These are phyloP conservation scores for Colletotrichum zoysiae DNA, from an alignment of 2,329 filamentous ascomycete species.

Conservation along the genomic window DNA sequence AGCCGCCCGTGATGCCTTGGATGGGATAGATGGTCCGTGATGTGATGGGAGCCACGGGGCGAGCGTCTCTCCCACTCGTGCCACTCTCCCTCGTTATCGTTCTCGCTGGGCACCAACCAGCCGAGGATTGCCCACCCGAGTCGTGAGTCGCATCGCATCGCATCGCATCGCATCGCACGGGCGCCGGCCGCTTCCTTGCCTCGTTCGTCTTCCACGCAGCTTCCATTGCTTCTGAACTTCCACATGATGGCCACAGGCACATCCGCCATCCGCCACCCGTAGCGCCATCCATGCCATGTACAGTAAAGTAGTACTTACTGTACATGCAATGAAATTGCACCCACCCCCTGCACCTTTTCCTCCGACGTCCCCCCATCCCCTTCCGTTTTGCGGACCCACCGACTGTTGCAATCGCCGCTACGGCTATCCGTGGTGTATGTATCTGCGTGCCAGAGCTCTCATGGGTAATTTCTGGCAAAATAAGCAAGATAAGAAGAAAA, in stretches of 20 bases:
- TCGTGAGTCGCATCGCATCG: neutral
- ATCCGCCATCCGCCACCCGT: constrained; percentile 12
- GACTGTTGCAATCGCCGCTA: constrained; percentile 28
- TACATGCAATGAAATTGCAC: constrained; percentile 19
- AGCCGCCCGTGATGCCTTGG: constrained; percentile 34
- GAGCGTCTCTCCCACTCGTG: neutral
- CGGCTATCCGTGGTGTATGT: neutral
- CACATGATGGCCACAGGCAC: constrained; percentile 1
- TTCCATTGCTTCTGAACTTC: constrained; percentile 27
- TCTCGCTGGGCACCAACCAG: constrained; percentile 9
- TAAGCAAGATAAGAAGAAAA: neutral
- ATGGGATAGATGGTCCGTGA: constrained; percentile 29
- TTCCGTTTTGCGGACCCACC: constrained; percentile 19
- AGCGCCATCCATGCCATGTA: neutral
- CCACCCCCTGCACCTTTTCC: neutral
- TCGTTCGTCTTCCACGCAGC: constrained; percentile 30
- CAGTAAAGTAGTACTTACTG: neutral
- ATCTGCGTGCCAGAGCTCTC: constrained; percentile 27
- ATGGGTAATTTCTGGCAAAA: constrained; percentile 19
- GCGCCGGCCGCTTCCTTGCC: constrained; percentile 12
- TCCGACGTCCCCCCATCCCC: neutral
- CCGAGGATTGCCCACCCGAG: constrained; percentile 1
- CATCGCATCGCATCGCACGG: neutral
- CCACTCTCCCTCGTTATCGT: neutral
- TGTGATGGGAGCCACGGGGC: neutral